Conservation (phyloP, 176 grass and related monocot species). For the Oryza coarctata region DNA sequence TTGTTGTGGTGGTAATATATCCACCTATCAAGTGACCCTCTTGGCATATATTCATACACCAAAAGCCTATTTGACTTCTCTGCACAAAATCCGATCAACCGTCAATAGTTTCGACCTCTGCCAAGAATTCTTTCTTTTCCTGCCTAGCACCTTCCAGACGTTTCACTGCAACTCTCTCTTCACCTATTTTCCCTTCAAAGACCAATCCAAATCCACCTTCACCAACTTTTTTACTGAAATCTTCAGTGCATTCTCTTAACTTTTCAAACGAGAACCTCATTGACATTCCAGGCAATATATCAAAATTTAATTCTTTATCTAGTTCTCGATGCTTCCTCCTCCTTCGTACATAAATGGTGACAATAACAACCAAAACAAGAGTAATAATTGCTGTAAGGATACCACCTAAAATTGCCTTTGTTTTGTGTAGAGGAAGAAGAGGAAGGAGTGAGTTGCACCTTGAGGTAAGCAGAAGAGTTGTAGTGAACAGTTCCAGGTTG, state of each 20-base stretch:
- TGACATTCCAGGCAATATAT: constrained; percentile 28
- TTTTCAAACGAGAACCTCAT: constrained; percentile 13
- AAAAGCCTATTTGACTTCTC: constrained; percentile 40
- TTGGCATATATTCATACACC: constrained; percentile 35
- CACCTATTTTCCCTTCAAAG: constrained; percentile 40
- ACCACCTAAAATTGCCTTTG: neutral
- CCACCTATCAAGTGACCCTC: constrained; percentile 43
- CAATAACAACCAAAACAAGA: neutral
- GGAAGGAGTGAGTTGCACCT: constrained; percentile 36
- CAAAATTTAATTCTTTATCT: constrained; percentile 21
- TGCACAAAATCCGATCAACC: constrained; percentile 27
- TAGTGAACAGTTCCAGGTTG: constrained; percentile 24
- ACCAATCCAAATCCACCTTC: constrained; percentile 41
- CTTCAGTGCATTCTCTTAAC: constrained; percentile 18
- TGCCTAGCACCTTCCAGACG: constrained; percentile 30
- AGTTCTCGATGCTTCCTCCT: constrained; percentile 2
- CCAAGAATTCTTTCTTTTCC: constrained; percentile 37
- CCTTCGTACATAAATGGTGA: neutral
- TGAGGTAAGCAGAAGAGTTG: constrained; percentile 43
- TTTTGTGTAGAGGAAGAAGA: neutral
- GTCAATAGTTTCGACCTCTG: constrained; percentile 30
- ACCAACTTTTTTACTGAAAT: constrained; percentile 38
- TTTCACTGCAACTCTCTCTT: constrained; percentile 36
- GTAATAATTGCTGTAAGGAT: constrained; percentile 8
- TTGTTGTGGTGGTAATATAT: constrained; percentile 20